Base-by-base conservation (phyloP, 306 rosid genomes). In the Spatholobus suberectus region DNA sequence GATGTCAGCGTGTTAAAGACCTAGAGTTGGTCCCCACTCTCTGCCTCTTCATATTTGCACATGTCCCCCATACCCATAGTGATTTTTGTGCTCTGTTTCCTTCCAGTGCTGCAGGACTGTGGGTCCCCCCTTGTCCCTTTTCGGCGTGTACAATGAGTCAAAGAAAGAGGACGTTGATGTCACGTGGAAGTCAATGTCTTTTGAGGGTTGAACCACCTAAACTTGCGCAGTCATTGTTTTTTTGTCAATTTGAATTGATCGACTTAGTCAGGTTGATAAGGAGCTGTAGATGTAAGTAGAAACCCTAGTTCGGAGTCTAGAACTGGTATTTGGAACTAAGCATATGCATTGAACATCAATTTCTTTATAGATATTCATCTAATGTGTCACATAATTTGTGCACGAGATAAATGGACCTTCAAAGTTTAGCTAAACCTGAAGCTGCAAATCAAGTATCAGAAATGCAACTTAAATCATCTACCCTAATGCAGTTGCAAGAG, bases 391-490 rank as follows among this genome's bases (percentile, higher is more conserved):
- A 55, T 18, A 75, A 34, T 55, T 67, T 75, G 44, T 7, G 68
- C 57, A 65, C 44, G 20, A 54, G 32, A 73, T 6, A 74, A 47
- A 47, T 37, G 47, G 63, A 58, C 55, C 68, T 27, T 51, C 18
- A 5, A 49, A 49, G 55, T 76, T 62, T 75, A 62, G 52, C 20
- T 52, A 71, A 70, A 54, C 65, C 26, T 72, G 27, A 59, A 11
- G 77, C 57, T 76, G 71, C 38, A 80, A 73, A 58, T 43, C 58
- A 52, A 57, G 27, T 7, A 35, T 32, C 15, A 70, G 13, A 58
- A 52, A 27, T 44, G 47, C 20, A 82, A 34, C 35, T 72, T 40
- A 34, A n/a, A 47, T 27, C 62, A 71, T 46, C 37, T 46, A 63
- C 15, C 51, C 24, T 77, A 62, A 43, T 58, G 55, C 23, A 17